Conservation (phyloP, 1,284 basidiomycete species). For the Clitocybe nebularis region DNA sequence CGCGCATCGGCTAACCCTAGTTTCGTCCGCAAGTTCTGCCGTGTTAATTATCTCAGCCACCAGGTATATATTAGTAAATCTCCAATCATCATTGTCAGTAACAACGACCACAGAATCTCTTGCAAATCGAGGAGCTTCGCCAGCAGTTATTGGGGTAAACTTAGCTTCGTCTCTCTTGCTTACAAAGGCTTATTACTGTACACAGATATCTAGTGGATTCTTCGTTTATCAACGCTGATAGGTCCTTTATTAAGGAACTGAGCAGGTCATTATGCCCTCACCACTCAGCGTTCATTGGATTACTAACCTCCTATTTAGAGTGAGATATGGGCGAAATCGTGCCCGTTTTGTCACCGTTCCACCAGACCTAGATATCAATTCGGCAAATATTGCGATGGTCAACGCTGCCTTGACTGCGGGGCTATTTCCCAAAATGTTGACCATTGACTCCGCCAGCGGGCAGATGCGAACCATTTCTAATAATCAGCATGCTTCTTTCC, state of each 20-base stretch:
- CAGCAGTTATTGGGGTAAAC: constrained; percentile 85
- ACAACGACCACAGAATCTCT: constrained; percentile 66
- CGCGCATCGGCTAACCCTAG: constrained; percentile 65
- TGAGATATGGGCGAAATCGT: constrained; percentile 71
- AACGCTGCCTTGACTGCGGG: constrained; percentile 86
- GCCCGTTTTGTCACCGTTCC: constrained; percentile 81
- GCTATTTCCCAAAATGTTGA: constrained; percentile 89
- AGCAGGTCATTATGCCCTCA: constrained; percentile 47
- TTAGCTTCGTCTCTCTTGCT: background rate
- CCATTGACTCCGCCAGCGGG: constrained; percentile 54
- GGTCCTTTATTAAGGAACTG: constrained; percentile 66
- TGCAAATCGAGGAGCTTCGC: constrained; percentile 95
- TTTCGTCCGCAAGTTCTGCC: constrained; percentile 75
- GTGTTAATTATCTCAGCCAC: constrained; percentile 81
- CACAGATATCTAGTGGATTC: constrained; percentile 86
- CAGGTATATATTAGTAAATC: constrained; percentile 46
- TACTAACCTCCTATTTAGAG: constrained; percentile 35
- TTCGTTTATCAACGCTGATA: constrained; percentile 75
- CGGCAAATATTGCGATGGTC: constrained; percentile 60
- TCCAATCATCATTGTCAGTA: background rate
- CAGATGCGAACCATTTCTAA: constrained; percentile 86
- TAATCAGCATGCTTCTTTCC: constrained; percentile 80
- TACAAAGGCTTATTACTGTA: constrained; percentile 8
- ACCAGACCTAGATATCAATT: constrained; percentile 67
- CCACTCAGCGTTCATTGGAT: background rate